phyloP scores from a whole-genome alignment of 2,329 filamentous ascomycete genomes.

The Colletotrichum coccodes region DNA sequence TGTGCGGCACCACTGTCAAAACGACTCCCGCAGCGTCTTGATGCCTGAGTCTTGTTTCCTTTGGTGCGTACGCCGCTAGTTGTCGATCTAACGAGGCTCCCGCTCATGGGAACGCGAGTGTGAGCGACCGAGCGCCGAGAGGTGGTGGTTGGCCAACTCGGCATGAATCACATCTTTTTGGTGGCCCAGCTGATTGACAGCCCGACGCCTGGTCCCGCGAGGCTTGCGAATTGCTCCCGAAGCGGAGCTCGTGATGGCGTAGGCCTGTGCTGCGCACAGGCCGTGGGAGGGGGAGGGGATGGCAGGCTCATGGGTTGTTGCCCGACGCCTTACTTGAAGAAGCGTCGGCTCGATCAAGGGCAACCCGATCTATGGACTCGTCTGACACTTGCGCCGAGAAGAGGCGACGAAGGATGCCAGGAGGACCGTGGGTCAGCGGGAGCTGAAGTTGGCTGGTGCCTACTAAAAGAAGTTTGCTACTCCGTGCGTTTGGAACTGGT shows the following conservation, averaged over 20 bases:
- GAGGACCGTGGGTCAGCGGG: not conserved
- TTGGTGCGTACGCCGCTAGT: constrained; percentile 15
- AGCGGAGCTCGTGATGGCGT: constrained; percentile 12
- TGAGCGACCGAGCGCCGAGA: not conserved
- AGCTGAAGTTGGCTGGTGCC: constrained; percentile 8
- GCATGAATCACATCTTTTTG: constrained; percentile 7
- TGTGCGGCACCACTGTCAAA: constrained; percentile 6
- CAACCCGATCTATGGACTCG: not conserved
- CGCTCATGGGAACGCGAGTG: not conserved
- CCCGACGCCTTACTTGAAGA: constrained; percentile 6
- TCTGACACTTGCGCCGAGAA: constrained; percentile 11
- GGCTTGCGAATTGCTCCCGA: constrained; percentile 11
- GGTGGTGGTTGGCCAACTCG: constrained; percentile 13
- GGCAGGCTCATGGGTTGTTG: not conserved
- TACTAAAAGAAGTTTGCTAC: constrained; percentile 20
- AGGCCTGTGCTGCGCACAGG: constrained; percentile 14
- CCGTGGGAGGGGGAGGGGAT: not conserved
- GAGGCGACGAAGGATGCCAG: not conserved
- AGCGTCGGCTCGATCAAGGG: constrained; percentile 1
- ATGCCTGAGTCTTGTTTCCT: constrained; percentile 8
- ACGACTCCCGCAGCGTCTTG: not conserved
- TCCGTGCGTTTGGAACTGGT: constrained; percentile 22
- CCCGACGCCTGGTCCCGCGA: constrained; percentile 6
- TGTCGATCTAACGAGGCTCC: constrained; percentile 18
- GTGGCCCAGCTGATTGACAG: constrained; percentile 11